These are phyloP conservation scores for Citrullus colocynthis DNA, from an alignment of 306 rosid species.

Conservation along the genomic window DNA sequence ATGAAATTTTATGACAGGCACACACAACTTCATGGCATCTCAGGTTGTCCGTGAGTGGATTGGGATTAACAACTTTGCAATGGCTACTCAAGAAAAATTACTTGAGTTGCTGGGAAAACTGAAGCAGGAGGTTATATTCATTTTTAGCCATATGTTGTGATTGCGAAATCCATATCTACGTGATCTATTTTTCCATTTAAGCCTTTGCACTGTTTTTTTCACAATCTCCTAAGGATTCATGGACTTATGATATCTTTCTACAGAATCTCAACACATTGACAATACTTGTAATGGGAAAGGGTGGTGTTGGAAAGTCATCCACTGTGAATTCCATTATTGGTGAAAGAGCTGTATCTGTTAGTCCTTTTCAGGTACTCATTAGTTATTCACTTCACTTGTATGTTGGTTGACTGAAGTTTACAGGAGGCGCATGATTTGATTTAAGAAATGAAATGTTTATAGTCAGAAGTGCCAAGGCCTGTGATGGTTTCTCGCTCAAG, in stretches of 20 bases:
- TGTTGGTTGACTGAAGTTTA: background rate
- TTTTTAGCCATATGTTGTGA: background rate
- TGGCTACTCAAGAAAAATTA: constrained; percentile 78
- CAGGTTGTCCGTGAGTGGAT: constrained; percentile 69
- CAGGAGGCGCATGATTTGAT: background rate
- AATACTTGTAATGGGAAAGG: constrained; percentile 94
- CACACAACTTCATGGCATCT: constrained; percentile 44
- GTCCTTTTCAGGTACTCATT: constrained; percentile 72
- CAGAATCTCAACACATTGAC: constrained; percentile 84
- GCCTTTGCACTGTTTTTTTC: background rate
- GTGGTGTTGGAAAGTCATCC: constrained; percentile 96
- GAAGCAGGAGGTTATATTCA: constrained; percentile 52
- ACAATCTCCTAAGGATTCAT: background rate
- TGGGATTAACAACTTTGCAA: constrained; percentile 73
- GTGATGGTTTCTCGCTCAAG: constrained; percentile 77
- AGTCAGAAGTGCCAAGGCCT: constrained; percentile 85
- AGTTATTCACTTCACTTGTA: background rate
- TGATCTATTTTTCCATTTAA: background rate
- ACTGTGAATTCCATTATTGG: constrained; percentile 86
- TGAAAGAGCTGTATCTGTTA: constrained; percentile 73
- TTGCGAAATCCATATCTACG: background rate
- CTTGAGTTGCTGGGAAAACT: constrained; percentile 69
- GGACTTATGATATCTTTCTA: background rate
- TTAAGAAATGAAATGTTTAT: constrained; percentile 6
- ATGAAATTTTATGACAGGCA: constrained; percentile 2